Base-by-base conservation (phyloP, 805 yeast species). In the Candida xiaguanensis region DNA sequence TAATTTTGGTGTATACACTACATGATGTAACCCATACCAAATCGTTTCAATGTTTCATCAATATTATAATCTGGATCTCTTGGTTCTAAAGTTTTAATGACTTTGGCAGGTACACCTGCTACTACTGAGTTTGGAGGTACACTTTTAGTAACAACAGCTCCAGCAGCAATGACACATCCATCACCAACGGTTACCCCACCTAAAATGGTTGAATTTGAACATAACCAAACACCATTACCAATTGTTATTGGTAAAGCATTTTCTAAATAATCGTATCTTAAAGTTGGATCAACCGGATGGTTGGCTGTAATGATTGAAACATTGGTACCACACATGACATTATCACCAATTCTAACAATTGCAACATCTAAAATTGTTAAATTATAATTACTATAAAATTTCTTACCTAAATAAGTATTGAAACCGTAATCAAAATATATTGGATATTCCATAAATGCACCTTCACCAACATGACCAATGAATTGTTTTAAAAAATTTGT, bases 161-260 rank as follows among this genome's bases (percentile, higher is more conserved):
- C 85, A 3, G 88, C 84, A 3, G 82, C 88, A 29, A 82, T 66
- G 1, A 77, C 76, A 4, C 71, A 67, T 5, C 76, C 73, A 19
- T 36, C 40, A n/a, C 48, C 48, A 31, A 45, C 29, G 17, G 48
- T 45, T n/a, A 45, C 48, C 5, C 48, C 48, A 18, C 44, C 44
- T 18, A 45, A 36, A 6, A 45, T 41, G 1, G 44, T 42, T 18
- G 38, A 38, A 15, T 39, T 36, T 16, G 46, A 36, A 15, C 46
- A 45, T 31, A 45, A 38, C 48, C 48, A 45, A 7, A 42, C 46
- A 29, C 38, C 34, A 33, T 45, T 38, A 12, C 46, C 48, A 40
- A 45, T 45, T 1, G 46, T 42, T 4, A 45, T 34, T n/a, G 48
- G 46, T 22, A 40, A 39, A 8, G 39, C 48, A 25, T 42, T 45